Evolutionary conservation across 192 early-diverging fungal genomes (phyloP), one percentile per base, ranked within the genome.

Genomic region (Chytriomyces confervae): DNA sequence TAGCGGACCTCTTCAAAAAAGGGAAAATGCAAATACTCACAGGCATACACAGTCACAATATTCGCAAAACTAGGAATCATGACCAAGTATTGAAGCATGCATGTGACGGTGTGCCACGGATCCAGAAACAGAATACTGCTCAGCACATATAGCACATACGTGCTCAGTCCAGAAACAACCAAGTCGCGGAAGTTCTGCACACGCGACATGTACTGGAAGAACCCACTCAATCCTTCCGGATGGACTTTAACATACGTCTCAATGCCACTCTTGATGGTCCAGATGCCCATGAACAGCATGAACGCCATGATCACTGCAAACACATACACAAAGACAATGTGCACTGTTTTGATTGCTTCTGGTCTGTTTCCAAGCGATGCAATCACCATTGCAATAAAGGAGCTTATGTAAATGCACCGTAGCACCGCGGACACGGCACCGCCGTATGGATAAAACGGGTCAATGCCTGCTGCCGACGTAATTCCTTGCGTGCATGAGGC

Each of bases 301-400:
- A 91, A 80, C 18, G 84, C 50, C 94, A 95, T 96, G 67, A 97
- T 84, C 50, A 94, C 63, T 8, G 92, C 91, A 83, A 95, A 98
- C 64, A 95, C 85, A 0, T 91, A 77, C 69, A 94, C 91, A 7
- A 90, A 82, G 5, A 83, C 67, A 45, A 86, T 81, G 71, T 95
- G 96, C n/a, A 95, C 86, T 48, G 84, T 78, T 83, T 91, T 92
- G 20, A 79, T 73, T 10, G 87, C 85, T 43, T 84, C 82, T 9
- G 88, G 88, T 16, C 84, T 62, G 61, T 90, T 89, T 11, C 86
- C 81, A 27, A 89, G 64, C 0, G 85, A 79, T n/a, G 86, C 82
- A 75, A 89, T 79, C 64, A 90, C 81, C 62, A 87, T 85, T n/a
- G 68, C 36, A 24, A 87, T 47, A 23, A 89, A 72, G 18, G 80